Base-by-base conservation (phyloP, 1,284 basidiomycete genomes). In the Calocybe gambosa region DNA sequence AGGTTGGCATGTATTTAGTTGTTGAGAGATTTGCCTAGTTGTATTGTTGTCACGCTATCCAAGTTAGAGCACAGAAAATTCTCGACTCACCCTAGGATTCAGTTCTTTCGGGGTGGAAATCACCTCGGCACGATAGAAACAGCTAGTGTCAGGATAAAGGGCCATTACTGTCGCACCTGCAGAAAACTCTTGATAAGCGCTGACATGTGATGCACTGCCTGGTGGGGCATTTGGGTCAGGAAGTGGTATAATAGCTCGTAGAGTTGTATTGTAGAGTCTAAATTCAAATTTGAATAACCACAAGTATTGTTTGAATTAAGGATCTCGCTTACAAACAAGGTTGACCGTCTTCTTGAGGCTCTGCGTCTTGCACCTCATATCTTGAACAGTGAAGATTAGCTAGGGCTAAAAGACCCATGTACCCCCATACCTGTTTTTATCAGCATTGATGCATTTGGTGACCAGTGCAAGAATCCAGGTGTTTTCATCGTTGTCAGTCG, bases 71-170 rank as follows among this genome's bases (percentile, higher is more conserved):
- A 39, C 46, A 40, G 28, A 15, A 15, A 2, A 16, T 12, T 15
- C 7, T 23, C 8, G 31, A 63, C 74, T 68, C 55, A 83, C 81
- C 43, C 78, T 68, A 1, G 71, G 68, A 40, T 71, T 73, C 46
- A 75, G 63, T 43, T 82, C 79, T 55, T 68, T 76, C 5, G 85
- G 85, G 6, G 77, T 75, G 12, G 77, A 70, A 38, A 88, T 73
- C 2, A 89, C 87, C 58, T 88, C 82, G 5, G 88, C 88, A 15
- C 84, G 81, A 56, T 90, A 90, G 66, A 90, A 90, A 59, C 85
- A 89, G 54, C 86, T 89, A 0, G 87, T 90, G 58, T 90, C 88
- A 0, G 87, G 88, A 62, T 89, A 90, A 10, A 90, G 66, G 1
- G 85, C 87, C 75, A 90, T 78, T 5, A 90, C 88, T 0, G 74